A percentile compares a stretch with the other conserved stretches of the same genome.
These are phyloP conservation scores for Tremella mesenterica DNA, from an alignment of 768 basidiomycete species.

Conservation along the genomic window DNA sequence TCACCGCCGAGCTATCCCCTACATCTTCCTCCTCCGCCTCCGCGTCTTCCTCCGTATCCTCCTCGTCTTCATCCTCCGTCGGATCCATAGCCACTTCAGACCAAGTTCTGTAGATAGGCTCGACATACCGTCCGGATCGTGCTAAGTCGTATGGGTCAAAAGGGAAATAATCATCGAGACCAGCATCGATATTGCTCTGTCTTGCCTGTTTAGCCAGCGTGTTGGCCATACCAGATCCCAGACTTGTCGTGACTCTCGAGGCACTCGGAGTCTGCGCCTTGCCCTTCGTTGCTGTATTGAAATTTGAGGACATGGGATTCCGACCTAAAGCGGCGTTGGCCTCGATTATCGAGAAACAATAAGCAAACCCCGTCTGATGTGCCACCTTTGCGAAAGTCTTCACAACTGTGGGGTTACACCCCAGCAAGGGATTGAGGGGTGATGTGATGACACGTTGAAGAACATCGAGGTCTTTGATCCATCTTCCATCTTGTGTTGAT, in stretches of 20 bases:
- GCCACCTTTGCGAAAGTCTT: constrained; percentile 89
- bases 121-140: constrained; percentile 65
- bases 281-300: neutral
- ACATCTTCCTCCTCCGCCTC: constrained; percentile 5
- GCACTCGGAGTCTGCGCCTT: neutral
- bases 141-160: constrained; percentile 95
- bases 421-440: constrained; percentile 81
- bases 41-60: constrained; percentile 13
- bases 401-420: constrained; percentile 84
- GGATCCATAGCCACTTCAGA: constrained; percentile 61
- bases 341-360: constrained; percentile 87
- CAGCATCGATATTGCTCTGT: constrained; percentile 49
- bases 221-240: no score
- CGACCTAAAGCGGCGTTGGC: constrained; percentile 50
- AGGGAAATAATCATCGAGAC: constrained; percentile 91
- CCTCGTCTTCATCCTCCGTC: constrained; percentile 39
- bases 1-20: neutral
- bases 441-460: constrained; percentile 72
- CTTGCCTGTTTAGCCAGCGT: constrained; percentile 27
- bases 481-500: constrained; percentile 51
- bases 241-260: neutral
- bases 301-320: neutral
- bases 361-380: constrained; percentile 79
- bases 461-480: constrained; percentile 73
- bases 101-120: constrained; percentile 85